phyloP scores from a whole-genome alignment of 2,329 filamentous ascomycete species.

The Thermoascus crustaceus region DNA sequence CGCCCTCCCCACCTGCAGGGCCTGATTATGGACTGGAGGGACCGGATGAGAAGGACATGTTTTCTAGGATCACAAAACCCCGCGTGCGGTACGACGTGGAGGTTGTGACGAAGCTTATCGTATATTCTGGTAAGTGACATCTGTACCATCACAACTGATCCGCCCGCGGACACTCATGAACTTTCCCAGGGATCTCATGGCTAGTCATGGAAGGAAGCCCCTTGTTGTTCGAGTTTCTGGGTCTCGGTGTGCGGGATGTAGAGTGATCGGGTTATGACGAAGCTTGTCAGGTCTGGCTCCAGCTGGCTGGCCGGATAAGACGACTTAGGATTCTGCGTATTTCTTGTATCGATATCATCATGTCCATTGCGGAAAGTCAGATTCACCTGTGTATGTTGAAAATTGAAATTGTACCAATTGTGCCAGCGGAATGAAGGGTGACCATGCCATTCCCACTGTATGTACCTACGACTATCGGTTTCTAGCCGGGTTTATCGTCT shows the following conservation, averaged over 20 bases:
- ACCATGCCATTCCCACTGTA: no score
- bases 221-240: constrained; percentile 59
- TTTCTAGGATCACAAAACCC: constrained; percentile 73
- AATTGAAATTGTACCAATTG: no score
- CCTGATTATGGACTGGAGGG: constrained; percentile 30
- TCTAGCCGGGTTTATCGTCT: no score
- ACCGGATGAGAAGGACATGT: constrained; percentile 66
- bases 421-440: no score
- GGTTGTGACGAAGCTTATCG: constrained; percentile 90
- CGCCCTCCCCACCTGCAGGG: constrained; percentile 14
- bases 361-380: no score
- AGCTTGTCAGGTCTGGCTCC: no score
- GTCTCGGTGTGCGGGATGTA: constrained; percentile 30
- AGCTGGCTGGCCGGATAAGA: no score
- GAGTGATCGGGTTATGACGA: constrained; percentile 6
- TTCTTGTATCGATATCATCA: no score
- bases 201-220: constrained; percentile 69
- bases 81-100: constrained; percentile 96
- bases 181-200: constrained; percentile 64
- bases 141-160: not conserved
- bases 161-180: constrained; percentile 4
- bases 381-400: no score
- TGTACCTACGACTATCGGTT: no score
- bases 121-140: constrained; percentile 68
- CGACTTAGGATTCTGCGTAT: no score